Conservation (phyloP, 2,329 filamentous ascomycete genomes). For the Phialophora expanda region DNA sequence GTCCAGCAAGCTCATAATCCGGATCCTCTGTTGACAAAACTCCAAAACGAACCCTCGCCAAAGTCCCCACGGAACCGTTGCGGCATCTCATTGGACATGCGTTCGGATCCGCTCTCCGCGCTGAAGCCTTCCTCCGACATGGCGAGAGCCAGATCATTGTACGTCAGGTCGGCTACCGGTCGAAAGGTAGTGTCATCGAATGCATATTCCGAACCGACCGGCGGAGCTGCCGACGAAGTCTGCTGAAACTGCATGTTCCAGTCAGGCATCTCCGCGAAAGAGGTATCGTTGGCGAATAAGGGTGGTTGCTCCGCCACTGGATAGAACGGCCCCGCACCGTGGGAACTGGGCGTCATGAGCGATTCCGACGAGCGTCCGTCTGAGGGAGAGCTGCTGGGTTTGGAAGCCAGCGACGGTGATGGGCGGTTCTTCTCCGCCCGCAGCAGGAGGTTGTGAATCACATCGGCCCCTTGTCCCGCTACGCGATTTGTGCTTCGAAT, state of each 20-base stretch:
- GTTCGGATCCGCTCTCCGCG: neutral
- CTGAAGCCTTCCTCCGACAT: constrained; percentile 13
- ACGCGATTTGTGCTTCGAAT: constrained; percentile 22
- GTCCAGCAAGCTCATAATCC: neutral
- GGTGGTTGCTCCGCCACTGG: constrained; percentile 4
- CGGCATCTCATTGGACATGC: constrained; percentile 5
- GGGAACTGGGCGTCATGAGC: constrained; percentile 15
- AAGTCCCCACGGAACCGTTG: constrained; percentile 19
- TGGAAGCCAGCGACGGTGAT: constrained; percentile 1
- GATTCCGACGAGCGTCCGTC: constrained; percentile 10
- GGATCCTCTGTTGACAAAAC: constrained; percentile 15
- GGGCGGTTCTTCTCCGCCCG: constrained; percentile 27
- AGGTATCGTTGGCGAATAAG: constrained; percentile 1
- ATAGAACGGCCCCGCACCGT: constrained; percentile 4
- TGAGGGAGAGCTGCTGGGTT: constrained; percentile 3
- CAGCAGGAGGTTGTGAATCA: constrained; percentile 24
- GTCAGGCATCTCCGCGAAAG: constrained; percentile 7
- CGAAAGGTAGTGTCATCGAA: constrained; percentile 19
- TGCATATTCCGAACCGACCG: constrained; percentile 3
- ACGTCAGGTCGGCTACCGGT: constrained; percentile 18
- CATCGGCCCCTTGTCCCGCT: constrained; percentile 24
- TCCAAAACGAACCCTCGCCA: constrained; percentile 20
- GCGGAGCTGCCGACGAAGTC: neutral
- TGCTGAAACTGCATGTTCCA: constrained; percentile 16
- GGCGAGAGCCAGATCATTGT: constrained; percentile 14